These are phyloP conservation scores for Tulasnella sp. DNA, from an alignment of 768 basidiomycete genomes.

Conservation along the genomic window DNA sequence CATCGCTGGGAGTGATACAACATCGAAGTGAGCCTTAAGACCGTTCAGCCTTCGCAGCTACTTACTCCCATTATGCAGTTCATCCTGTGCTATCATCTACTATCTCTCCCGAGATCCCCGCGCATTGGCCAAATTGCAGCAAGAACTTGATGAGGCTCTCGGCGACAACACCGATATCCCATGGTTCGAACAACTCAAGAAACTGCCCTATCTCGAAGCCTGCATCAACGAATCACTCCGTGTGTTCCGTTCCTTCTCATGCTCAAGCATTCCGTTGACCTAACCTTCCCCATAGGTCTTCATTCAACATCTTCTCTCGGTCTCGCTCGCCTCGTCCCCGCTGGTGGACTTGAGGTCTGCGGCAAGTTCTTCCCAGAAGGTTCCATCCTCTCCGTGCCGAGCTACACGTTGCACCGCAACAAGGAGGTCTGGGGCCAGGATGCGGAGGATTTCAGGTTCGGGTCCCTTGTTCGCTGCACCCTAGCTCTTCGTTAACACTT, in stretches of 20 bases:
- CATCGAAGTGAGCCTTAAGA: slow-evolving; percentile 57
- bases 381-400: slow-evolving; percentile 67
- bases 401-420: slow-evolving; percentile 73
- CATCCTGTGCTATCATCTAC: slow-evolving; percentile 81
- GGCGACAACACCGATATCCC: slow-evolving; percentile 50
- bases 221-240: slow-evolving; percentile 80
- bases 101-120: slow-evolving; percentile 57
- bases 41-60: neutral
- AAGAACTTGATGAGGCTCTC: slow-evolving; percentile 54
- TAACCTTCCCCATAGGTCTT: slow-evolving; percentile 19
- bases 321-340: slow-evolving; percentile 65
- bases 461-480: slow-evolving; percentile 49
- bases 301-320: slow-evolving; percentile 41
- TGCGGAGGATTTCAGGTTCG: slow-evolving; percentile 50
- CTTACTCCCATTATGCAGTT: slow-evolving; percentile 34
- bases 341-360: slow-evolving; percentile 52
- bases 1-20: slow-evolving; percentile 85
- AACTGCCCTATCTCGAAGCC: slow-evolving; percentile 67
- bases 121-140: slow-evolving; percentile 58
- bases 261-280: slow-evolving; percentile 21
- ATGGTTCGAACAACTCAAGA: slow-evolving; percentile 52
- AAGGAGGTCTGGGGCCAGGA: slow-evolving; percentile 64
- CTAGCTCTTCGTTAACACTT: slow-evolving; percentile 17
- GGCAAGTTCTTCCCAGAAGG: slow-evolving; percentile 57
- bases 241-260: slow-evolving; percentile 62